Conservation (phyloP, 257 asterid species). For the Echites panduratus region DNA sequence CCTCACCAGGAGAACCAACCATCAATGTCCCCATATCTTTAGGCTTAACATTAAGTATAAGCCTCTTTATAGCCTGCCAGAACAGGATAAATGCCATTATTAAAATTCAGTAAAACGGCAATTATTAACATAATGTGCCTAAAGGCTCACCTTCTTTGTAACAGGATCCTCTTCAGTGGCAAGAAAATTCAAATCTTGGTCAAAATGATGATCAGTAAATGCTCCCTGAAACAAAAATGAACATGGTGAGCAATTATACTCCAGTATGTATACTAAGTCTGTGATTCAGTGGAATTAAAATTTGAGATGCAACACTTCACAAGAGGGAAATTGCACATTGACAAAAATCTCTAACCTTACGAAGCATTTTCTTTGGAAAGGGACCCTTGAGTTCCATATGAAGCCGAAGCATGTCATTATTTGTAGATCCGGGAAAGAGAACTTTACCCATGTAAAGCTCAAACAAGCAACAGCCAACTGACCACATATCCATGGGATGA, state of each 20-base stretch:
- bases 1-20: conserved; percentile 86
- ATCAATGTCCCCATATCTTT: conserved; percentile 81
- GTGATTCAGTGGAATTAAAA: neutral
- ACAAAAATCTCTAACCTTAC: conserved; percentile 51
- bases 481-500: conserved; percentile 98
- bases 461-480: conserved; percentile 96
- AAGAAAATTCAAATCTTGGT: conserved; percentile 83
- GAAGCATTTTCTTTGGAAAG: conserved; percentile 94
- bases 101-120: neutral
- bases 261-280: neutral
- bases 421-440: conserved; percentile 84
- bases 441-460: conserved; percentile 96
- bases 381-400: conserved; percentile 95
- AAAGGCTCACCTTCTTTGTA: conserved; percentile 64
- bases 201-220: conserved; percentile 83
- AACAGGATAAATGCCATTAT: conserved; percentile 18
- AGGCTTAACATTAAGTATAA: conserved; percentile 75
- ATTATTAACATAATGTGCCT: neutral
- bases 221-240: conserved; percentile 54
- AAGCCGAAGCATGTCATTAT: conserved; percentile 99
- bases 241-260: neutral
- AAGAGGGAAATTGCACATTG: neutral
- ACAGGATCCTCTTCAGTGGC: conserved; percentile 94
- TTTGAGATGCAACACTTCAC: neutral
- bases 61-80: conserved; percentile 75